These are phyloP conservation scores for Cylindrotheca closterium DNA, from an alignment of 108 stramenopile species.

Conservation along the genomic window DNA sequence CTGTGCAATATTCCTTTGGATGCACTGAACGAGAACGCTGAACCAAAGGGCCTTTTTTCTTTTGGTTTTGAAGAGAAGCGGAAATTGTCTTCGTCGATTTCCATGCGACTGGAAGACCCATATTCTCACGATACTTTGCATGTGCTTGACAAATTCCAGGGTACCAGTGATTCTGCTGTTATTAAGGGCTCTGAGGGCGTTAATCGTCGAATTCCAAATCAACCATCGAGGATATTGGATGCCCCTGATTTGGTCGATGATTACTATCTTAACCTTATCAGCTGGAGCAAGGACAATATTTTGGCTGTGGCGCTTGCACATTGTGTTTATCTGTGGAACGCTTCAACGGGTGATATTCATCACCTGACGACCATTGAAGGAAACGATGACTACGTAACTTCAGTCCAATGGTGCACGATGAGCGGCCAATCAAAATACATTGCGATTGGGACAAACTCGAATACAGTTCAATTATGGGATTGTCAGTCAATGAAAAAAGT, in stretches of 20 bases:
- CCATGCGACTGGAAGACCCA: constrained; percentile 32
- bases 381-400: constrained; percentile 94
- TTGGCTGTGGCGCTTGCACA: constrained; percentile 97
- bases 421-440: constrained; percentile 78
- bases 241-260: constrained; percentile 98
- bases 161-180: constrained; percentile 22
- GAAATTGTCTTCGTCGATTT: constrained; percentile 1
- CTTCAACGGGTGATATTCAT: constrained; percentile 90
- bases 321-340: constrained; percentile 99
- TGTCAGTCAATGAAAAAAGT: constrained; percentile 61
- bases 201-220: constrained; percentile 87
- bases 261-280: constrained; percentile 97
- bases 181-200: constrained; percentile 13
- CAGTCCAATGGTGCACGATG: constrained; percentile 90
- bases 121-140: constrained; percentile 49
- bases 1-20: constrained; percentile 78
- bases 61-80: constrained; percentile 9
- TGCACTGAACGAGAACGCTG: constrained; percentile 36
- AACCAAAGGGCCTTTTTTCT: constrained; percentile 30
- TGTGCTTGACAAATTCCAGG: constrained; percentile 34
- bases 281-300: constrained; percentile 92
- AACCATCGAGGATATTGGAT: constrained; percentile 95
- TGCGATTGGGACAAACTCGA: constrained; percentile 86
- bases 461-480: constrained; percentile 88
- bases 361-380: constrained; percentile 87